phyloP scores from a whole-genome alignment of 441 rosid species.

The Geranium incanum region DNA sequence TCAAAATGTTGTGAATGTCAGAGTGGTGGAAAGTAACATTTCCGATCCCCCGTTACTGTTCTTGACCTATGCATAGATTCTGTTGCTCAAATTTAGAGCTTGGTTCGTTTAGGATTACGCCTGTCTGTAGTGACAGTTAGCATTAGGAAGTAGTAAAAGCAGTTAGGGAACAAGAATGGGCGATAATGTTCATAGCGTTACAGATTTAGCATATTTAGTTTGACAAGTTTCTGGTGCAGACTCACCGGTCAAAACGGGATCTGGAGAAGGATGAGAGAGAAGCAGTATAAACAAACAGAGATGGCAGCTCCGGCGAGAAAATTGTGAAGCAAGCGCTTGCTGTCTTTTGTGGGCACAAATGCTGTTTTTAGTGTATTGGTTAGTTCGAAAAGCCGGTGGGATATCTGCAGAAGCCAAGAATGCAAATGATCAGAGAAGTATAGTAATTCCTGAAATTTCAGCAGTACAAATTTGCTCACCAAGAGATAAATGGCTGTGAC shows the following conservation, averaged over 20 bases:
- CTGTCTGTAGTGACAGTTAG: neutral
- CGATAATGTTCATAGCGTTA: neutral
- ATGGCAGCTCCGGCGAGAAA: conserved; percentile 50
- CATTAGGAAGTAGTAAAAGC: neutral
- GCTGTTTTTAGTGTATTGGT: conserved; percentile 63
- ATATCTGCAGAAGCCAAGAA: conserved; percentile 45
- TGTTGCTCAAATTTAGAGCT: neutral
- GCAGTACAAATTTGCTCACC: conserved; percentile 37
- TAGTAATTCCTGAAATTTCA: neutral
- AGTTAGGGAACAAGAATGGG: neutral
- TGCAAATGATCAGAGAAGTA: neutral
- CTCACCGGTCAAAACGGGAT: conserved; percentile 43
- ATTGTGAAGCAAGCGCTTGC: conserved; percentile 51
- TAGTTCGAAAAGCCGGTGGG: conserved; percentile 69
- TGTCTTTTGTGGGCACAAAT: conserved; percentile 73
- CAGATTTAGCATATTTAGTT: neutral
- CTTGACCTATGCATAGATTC: neutral
- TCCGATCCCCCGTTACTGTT: neutral
- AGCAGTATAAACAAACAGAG: conserved; percentile 44
- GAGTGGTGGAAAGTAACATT: neutral
- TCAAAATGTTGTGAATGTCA: neutral
- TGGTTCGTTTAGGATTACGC: neutral
- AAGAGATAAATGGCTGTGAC: conserved; percentile 78
- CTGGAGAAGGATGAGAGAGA: conserved; percentile 64
- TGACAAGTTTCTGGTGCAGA: neutral